Conservation (phyloP, 2,329 filamentous ascomycete genomes). For the Drechslerella stenobrocha region DNA sequence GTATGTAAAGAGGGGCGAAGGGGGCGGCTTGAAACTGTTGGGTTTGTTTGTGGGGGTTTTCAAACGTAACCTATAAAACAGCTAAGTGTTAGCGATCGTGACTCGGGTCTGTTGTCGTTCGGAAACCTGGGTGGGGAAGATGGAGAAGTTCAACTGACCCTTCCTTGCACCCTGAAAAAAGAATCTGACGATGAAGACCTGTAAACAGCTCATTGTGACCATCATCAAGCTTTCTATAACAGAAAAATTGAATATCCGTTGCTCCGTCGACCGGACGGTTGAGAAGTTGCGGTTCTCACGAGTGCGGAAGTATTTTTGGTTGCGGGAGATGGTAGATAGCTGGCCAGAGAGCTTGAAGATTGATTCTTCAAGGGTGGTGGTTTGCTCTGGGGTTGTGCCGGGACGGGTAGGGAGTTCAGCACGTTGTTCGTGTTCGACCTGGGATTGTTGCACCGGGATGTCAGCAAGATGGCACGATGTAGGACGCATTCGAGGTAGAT, state of each 20-base stretch:
- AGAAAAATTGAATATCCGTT: slow-evolving; percentile 95
- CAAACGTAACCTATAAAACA: slow-evolving; percentile 30
- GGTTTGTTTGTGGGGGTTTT: slow-evolving; percentile 3
- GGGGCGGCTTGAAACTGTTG: background rate
- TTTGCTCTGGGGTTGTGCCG: slow-evolving; percentile 85
- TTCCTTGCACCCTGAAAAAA: slow-evolving; percentile 77
- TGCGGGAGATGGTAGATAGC: slow-evolving; percentile 88
- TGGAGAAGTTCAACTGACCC: slow-evolving; percentile 26
- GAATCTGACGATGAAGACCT: slow-evolving; percentile 96
- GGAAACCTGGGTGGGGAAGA: too few species aligned
- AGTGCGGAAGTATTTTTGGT: slow-evolving; percentile 99
- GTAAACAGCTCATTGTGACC: slow-evolving; percentile 89
- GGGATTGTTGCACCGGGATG: slow-evolving; percentile 47
- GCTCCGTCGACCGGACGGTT: slow-evolving; percentile 94
- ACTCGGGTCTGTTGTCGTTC: too few species aligned
- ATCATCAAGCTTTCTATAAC: slow-evolving; percentile 90
- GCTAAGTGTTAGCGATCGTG: too few species aligned
- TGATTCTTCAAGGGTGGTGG: slow-evolving; percentile 83
- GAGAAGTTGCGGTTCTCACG: slow-evolving; percentile 98
- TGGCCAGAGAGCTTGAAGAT: slow-evolving; percentile 93
- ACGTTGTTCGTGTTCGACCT: slow-evolving; percentile 89
- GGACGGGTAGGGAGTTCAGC: slow-evolving; percentile 84
- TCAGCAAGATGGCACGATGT: slow-evolving; percentile 39
- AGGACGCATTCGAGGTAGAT: slow-evolving; percentile 1
- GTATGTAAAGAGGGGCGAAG: too few species aligned